Evolutionary conservation across 2,329 filamentous ascomycete genomes (phyloP).

Genomic region (Neonectria sp.): DNA sequence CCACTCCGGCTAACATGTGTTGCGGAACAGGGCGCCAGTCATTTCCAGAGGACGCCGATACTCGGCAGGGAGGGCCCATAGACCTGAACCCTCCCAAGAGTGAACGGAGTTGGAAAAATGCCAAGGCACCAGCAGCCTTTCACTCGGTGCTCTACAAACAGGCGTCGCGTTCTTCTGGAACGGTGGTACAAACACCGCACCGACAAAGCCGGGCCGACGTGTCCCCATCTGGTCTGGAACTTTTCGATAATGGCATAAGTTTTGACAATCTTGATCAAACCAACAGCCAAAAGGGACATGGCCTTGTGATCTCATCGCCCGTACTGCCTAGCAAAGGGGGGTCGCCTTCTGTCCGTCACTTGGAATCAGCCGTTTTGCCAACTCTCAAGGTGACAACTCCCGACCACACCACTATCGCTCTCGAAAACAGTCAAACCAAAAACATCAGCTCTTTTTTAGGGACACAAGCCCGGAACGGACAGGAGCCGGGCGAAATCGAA

Average conservation of each 20-base stretch:
- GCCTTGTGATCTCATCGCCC: background rate
- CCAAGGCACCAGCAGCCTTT: background rate
- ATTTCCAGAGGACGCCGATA: slow-evolving; percentile 1
- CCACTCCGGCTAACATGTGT: slow-evolving; percentile 27
- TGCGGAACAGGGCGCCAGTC: slow-evolving; percentile 26
- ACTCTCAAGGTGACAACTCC: slow-evolving; percentile 12
- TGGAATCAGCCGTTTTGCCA: slow-evolving; percentile 19
- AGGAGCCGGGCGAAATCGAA: slow-evolving; percentile 33
- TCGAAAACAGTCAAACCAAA: slow-evolving; percentile 13
- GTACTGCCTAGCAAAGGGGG: background rate
- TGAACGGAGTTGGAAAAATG: background rate
- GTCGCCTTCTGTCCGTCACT: background rate
- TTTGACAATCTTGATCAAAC: slow-evolving; percentile 42
- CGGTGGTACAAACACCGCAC: slow-evolving; percentile 56
- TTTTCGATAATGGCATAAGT: slow-evolving; percentile 51
- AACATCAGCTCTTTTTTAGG: slow-evolving; percentile 57
- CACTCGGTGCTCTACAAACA: slow-evolving; percentile 1
- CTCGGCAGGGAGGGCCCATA: slow-evolving; percentile 26
- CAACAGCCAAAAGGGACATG: background rate
- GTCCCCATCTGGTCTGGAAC: slow-evolving; percentile 48
- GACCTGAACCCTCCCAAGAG: slow-evolving; percentile 25
- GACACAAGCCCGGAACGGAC: slow-evolving; percentile 31
- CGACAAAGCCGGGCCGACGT: slow-evolving; percentile 42
- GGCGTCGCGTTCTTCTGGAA: slow-evolving; percentile 52
- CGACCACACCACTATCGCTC: background rate